Base-by-base conservation (phyloP, 108 stramenopile species). In the Poteriospumella lacustris region DNA sequence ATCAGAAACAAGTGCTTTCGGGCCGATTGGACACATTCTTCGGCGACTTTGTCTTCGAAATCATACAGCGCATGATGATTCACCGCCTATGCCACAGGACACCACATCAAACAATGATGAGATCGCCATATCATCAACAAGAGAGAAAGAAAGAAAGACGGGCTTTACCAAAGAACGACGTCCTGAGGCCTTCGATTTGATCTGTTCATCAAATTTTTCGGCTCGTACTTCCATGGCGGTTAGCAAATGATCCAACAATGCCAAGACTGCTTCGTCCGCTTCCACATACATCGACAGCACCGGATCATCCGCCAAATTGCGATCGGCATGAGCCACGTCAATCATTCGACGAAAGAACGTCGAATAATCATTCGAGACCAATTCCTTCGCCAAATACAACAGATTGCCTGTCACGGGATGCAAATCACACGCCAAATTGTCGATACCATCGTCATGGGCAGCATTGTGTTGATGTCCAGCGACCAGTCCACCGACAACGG, bases 341-440 rank as follows among this genome's bases (percentile, higher is more conserved):
- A 52, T 19, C 47, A 52, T 52, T 52, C 47, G 47, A 15, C 19
- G 9, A 52, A 15, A 52, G 15, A 19, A 9, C 47, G 19, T 9
- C 9, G 47, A 52, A 19, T 15, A 52, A n/a, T n/a, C n/a, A 19
- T 52, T 19, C 9, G 60, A 31, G 33, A 64, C 3, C 3, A 64
- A 9, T 64, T 64, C 60, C 31, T 33, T 64, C 9, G 33, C 28
- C 33, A 26, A 64, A 64, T 64, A 33, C 9, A 64, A 9, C 28
- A 64, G 9, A 64, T 64, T 64, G 31, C 60, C 60, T 3, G 60
- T 64, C 33, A 64, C 31, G 9, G 60, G 60, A 64, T 64, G 60
- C 60, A 64, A 24, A 64, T 64, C 60, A 64, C 60, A 64, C 33
- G 60, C 15, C 3, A 56, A 56, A 15, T 56, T 24, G 24, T 56